Evolutionary conservation across 768 basidiomycete genomes (phyloP).

Genomic region (Pisolithus marmoratus): DNA sequence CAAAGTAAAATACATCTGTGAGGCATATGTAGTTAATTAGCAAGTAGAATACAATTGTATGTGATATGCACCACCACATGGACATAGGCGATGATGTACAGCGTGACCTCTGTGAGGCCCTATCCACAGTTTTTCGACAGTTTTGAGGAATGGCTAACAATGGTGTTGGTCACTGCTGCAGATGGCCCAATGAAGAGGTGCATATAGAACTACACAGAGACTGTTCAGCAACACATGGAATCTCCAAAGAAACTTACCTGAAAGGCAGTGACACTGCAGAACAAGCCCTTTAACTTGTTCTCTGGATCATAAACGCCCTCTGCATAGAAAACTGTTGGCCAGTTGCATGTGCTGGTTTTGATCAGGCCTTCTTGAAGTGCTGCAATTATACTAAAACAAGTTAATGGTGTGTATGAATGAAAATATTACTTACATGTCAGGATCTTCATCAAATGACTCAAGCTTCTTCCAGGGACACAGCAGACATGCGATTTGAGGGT

Average conservation of each 20-base stretch:
- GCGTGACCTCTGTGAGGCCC: not conserved
- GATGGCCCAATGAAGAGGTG: conserved; percentile 2
- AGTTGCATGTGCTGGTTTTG: not conserved
- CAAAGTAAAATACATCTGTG: not conserved
- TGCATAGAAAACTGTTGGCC: conserved; percentile 1
- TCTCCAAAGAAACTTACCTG: not conserved
- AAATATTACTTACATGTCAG: too few species aligned
- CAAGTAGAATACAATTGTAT: not conserved
- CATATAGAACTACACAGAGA: not conserved
- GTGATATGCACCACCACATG: not conserved
- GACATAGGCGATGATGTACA: not conserved
- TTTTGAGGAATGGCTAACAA: not conserved
- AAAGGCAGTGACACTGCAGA: not conserved
- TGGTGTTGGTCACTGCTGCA: not conserved
- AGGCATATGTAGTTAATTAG: not conserved
- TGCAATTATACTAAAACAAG: not conserved
- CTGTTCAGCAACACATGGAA: not conserved
- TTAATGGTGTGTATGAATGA: not conserved
- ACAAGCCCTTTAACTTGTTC: not conserved
- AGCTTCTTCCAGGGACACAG: not conserved
- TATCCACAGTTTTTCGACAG: not conserved
- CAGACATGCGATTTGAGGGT: not conserved
- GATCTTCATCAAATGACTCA: not conserved
- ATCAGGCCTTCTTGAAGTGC: not conserved
- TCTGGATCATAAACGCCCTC: not conserved